These are phyloP conservation scores for Grigorovia transvaalensis DNA, from an alignment of 805 yeast species.

Conservation along the genomic window DNA sequence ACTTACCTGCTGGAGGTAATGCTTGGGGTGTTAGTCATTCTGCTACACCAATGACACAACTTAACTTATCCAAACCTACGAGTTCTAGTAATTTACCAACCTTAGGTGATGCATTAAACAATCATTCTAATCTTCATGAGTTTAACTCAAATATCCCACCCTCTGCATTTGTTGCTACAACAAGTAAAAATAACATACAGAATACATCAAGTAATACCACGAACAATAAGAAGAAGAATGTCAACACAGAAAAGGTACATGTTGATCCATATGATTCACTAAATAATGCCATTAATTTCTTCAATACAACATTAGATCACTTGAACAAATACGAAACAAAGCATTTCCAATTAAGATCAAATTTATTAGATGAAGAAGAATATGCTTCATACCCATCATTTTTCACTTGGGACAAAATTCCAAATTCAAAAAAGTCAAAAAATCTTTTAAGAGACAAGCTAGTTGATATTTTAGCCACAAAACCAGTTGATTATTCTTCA, in stretches of 20 bases:
- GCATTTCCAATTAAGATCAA: conserved; percentile 31
- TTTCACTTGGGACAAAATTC: conserved; percentile 37
- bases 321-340: conserved; percentile 31
- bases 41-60: conserved; percentile 20
- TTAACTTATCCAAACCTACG: conserved; percentile 16
- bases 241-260: conserved; percentile 28
- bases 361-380: conserved; percentile 20
- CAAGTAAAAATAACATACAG: conserved; percentile 18
- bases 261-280: conserved; percentile 40
- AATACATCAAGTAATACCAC: conserved; percentile 15
- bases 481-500: conserved; percentile 25
- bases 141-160: not conserved
- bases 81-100: conserved; percentile 22
- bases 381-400: conserved; percentile 34
- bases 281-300: conserved; percentile 35
- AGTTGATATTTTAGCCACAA: conserved; percentile 29
- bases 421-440: conserved; percentile 27
- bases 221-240: conserved; percentile 22
- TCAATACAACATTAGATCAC: conserved; percentile 38
- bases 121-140: not conserved
- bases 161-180: conserved; percentile 1
- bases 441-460: conserved; percentile 25
- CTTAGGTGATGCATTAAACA: conserved; percentile 14
- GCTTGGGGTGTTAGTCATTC: conserved; percentile 29
- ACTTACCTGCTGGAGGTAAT: conserved; percentile 24